A percentile compares a stretch with the other conserved stretches of the same genome.
Evolutionary conservation across 306 rosid genomes (phyloP).

Genomic region (Cucumis sativus): DNA sequence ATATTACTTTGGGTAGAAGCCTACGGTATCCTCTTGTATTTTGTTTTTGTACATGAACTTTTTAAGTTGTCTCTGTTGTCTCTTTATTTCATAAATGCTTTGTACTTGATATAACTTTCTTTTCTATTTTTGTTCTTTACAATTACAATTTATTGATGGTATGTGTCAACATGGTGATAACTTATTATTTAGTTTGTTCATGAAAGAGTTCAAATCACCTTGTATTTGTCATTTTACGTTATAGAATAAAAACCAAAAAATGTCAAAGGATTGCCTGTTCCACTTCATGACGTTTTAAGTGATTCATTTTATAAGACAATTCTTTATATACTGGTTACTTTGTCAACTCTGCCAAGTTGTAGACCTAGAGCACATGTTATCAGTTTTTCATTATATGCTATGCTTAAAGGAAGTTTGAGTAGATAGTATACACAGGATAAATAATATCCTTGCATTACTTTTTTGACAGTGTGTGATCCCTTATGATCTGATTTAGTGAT

Average conservation of each 20-base stretch:
- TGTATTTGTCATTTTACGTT: background rate
- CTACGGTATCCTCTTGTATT: background rate
- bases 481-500: background rate
- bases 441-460: background rate
- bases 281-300: background rate
- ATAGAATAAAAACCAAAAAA: background rate
- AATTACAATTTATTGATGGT: background rate
- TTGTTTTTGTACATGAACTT: background rate
- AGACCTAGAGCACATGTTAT: background rate
- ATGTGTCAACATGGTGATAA: background rate
- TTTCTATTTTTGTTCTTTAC: background rate
- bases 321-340: background rate
- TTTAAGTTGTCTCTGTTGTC: background rate
- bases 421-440: background rate
- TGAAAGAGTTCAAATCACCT: background rate
- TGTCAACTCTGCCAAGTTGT: background rate
- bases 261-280: background rate
- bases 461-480: slow-evolving; percentile 1
- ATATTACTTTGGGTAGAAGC: background rate
- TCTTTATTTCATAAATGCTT: background rate
- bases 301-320: background rate
- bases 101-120: background rate
- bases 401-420: background rate
- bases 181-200: background rate
- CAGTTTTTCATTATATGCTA: background rate